These are phyloP conservation scores for Boletus subparvulus DNA, from an alignment of 768 basidiomycete genomes.

Conservation along the genomic window DNA sequence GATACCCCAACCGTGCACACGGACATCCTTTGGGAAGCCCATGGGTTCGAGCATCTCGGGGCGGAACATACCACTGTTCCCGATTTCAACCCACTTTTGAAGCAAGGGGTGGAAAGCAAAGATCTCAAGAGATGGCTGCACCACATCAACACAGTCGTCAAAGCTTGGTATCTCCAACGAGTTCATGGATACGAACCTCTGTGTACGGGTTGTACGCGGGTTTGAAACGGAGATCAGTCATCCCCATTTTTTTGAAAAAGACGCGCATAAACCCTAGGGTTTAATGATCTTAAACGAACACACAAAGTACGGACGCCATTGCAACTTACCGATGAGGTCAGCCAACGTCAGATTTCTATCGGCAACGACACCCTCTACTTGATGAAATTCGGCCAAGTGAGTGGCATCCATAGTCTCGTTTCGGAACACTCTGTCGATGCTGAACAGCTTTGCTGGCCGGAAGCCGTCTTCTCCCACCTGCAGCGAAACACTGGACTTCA, in stretches of 20 bases:
- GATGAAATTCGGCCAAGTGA: slow-evolving; percentile 98
- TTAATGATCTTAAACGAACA: background rate
- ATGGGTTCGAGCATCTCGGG: slow-evolving; percentile 99
- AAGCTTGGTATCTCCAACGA: background rate
- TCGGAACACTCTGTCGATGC: slow-evolving; percentile 97
- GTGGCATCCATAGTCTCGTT: slow-evolving; percentile 99
- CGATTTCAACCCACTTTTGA: slow-evolving; percentile 95
- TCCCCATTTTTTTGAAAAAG: slow-evolving; percentile 98
- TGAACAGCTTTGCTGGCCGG: slow-evolving; percentile 91
- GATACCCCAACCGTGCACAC: slow-evolving; percentile 97
- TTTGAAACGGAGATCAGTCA: slow-evolving; percentile 93
- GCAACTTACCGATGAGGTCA: slow-evolving; percentile 80
- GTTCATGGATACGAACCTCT: slow-evolving; percentile 51
- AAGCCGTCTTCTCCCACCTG: slow-evolving; percentile 62
- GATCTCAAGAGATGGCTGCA: slow-evolving; percentile 91
- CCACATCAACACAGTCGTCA: slow-evolving; percentile 8
- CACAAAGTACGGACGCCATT: background rate
- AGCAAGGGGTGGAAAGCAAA: slow-evolving; percentile 97
- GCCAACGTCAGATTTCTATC: slow-evolving; percentile 90
- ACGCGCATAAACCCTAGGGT: slow-evolving; percentile 91
- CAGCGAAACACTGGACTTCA: slow-evolving; percentile 6
- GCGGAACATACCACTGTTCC: slow-evolving; percentile 99
- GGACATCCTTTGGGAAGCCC: slow-evolving; percentile 95
- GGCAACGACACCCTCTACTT: slow-evolving; percentile 99
- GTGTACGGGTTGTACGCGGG: slow-evolving; percentile 99